These are phyloP conservation scores for Pythium rishiriense DNA, from an alignment of 352 stramenopile genomes.

Conservation along the genomic window DNA sequence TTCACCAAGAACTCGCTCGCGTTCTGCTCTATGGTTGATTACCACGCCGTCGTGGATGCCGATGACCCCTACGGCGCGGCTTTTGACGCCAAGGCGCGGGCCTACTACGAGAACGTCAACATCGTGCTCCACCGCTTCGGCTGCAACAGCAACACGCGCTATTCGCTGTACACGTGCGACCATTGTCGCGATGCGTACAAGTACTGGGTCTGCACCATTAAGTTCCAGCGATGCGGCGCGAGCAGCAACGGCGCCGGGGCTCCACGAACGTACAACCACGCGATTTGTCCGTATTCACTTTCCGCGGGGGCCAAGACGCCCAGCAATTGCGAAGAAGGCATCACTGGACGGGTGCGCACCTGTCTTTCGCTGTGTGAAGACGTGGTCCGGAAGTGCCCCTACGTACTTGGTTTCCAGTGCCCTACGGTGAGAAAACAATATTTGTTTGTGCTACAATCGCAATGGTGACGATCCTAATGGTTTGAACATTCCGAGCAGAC, in stretches of 20 bases:
- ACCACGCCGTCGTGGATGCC: slow-evolving; percentile 65
- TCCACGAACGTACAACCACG: slow-evolving; percentile 3
- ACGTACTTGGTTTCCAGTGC: slow-evolving; percentile 85
- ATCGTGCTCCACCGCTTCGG: slow-evolving; percentile 81
- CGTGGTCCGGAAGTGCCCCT: slow-evolving; percentile 82
- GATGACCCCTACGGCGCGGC: slow-evolving; percentile 44
- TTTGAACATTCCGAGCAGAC: slow-evolving; percentile 35
- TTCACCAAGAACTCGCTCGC: slow-evolving; percentile 66
- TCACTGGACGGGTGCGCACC: slow-evolving; percentile 50
- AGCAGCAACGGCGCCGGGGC: background rate
- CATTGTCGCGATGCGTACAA: slow-evolving; percentile 88
- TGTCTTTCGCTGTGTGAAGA: slow-evolving; percentile 86
- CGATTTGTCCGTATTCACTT: slow-evolving; percentile 34
- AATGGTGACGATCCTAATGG: background rate
- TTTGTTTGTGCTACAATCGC: too few species aligned
- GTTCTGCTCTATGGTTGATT: slow-evolving; percentile 87
- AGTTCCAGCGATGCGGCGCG: slow-evolving; percentile 73
- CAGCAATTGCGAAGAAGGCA: slow-evolving; percentile 42
- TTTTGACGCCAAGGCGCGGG: slow-evolving; percentile 63
- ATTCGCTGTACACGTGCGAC: slow-evolving; percentile 80
- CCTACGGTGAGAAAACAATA: slow-evolving; percentile 42
- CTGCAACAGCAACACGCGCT: slow-evolving; percentile 64
- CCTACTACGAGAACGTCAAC: slow-evolving; percentile 83
- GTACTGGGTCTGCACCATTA: slow-evolving; percentile 87
- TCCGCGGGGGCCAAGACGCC: slow-evolving; percentile 11